phyloP scores from a whole-genome alignment of 2,329 filamentous ascomycete genomes.

The Apiospora malaysiana region DNA sequence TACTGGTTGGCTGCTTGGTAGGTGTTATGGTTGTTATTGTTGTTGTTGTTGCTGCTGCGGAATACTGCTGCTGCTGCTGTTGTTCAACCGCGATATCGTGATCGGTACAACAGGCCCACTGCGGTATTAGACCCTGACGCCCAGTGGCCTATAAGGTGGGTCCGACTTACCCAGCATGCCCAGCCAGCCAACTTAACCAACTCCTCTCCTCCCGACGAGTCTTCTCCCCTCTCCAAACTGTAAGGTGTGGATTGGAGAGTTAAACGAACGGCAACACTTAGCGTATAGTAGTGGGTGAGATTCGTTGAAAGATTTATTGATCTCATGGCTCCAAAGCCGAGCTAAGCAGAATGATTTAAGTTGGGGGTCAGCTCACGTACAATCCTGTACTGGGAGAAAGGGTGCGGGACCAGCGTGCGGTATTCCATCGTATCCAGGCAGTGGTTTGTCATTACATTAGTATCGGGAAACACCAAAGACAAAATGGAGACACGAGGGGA shows the following conservation, averaged over 20 bases:
- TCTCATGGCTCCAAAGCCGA: neutral
- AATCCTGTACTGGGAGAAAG: neutral
- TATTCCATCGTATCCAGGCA: neutral
- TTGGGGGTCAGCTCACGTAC: neutral
- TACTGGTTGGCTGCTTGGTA: neutral
- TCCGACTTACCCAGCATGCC: neutral
- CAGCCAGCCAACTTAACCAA: neutral
- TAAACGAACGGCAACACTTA: slow-evolving; percentile 11
- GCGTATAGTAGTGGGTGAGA: slow-evolving; percentile 13
- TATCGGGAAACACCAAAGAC: slow-evolving; percentile 16
- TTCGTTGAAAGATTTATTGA: neutral
- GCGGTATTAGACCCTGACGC: slow-evolving; percentile 7
- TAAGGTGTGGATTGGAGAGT: neutral
- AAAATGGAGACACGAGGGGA: slow-evolving; percentile 19
- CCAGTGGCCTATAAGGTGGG: slow-evolving; percentile 15
- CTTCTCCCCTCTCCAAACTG: neutral
- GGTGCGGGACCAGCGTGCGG: neutral
- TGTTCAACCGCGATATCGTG: slow-evolving; percentile 1
- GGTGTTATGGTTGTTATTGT: neutral
- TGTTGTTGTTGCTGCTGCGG: neutral
- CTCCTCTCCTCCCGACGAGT: neutral
- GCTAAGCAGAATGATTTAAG: neutral
- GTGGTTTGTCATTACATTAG: slow-evolving; percentile 16
- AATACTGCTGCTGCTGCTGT: neutral
- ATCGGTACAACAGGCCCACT: slow-evolving; percentile 7